Evolutionary conservation across 441 rosid genomes (phyloP).

Genomic region (Dalechampia spathulata): DNA sequence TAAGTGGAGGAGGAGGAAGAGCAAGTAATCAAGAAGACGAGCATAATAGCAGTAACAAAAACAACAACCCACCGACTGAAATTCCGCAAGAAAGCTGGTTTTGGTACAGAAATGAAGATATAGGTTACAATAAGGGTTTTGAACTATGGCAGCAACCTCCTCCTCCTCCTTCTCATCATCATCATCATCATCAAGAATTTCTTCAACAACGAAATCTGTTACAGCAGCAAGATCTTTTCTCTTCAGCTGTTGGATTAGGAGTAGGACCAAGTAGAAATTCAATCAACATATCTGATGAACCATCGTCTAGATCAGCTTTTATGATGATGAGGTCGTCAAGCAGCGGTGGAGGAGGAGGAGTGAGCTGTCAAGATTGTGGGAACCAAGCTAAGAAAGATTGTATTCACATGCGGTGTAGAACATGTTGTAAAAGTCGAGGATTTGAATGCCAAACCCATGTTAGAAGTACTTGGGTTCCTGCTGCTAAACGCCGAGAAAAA

Average conservation of each 20-base stretch:
- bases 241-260: slow-evolving; percentile 60
- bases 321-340: slow-evolving; percentile 52
- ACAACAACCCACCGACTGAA: slow-evolving; percentile 25
- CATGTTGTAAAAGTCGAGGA: slow-evolving; percentile 93
- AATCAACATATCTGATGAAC: slow-evolving; percentile 41
- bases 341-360: slow-evolving; percentile 25
- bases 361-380: slow-evolving; percentile 82
- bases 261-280: slow-evolving; percentile 56
- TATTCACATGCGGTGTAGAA: slow-evolving; percentile 70
- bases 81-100: slow-evolving; percentile 55
- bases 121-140: slow-evolving; percentile 29
- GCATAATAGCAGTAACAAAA: slow-evolving; percentile 15
- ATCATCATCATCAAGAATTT: slow-evolving; percentile 46
- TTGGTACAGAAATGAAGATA: slow-evolving; percentile 55
- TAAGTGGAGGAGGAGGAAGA: slow-evolving; percentile 38
- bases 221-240: slow-evolving; percentile 63
- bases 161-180: too few relatives aligned
- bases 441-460: slow-evolving; percentile 84
- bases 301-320: slow-evolving; percentile 50
- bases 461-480: slow-evolving; percentile 92
- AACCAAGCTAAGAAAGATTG: slow-evolving; percentile 89
- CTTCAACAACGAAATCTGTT: slow-evolving; percentile 35
- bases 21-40: slow-evolving; percentile 13
- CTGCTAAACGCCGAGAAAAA: slow-evolving; percentile 75
- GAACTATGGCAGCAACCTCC: slow-evolving; percentile 71